A percentile compares a stretch with the other conserved stretches of the same genome.
phyloP scores from a whole-genome alignment of 306 rosid species.

The Lathyrus oleraceus region DNA sequence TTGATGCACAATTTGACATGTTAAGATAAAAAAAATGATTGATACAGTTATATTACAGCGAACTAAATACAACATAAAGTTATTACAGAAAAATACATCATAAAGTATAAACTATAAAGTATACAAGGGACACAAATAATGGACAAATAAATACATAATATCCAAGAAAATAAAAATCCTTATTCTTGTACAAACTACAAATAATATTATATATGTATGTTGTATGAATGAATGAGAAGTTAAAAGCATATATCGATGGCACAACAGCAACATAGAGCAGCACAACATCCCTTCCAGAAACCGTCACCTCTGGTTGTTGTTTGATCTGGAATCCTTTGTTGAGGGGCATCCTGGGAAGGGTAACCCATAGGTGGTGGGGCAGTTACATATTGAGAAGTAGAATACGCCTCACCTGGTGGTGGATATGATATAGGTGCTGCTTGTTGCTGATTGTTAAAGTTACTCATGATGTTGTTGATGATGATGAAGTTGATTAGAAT shows the following conservation, averaged over 20 bases:
- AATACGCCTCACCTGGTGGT: background rate
- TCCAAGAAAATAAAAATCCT: slow-evolving; percentile 5
- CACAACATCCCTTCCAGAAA: slow-evolving; percentile 56
- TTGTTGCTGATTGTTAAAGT: slow-evolving; percentile 37
- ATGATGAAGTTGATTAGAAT: background rate
- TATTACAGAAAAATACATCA: background rate
- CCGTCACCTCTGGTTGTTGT: slow-evolving; percentile 49
- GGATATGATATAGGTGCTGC: slow-evolving; percentile 37
- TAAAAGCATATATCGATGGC: slow-evolving; percentile 42
- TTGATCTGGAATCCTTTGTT: slow-evolving; percentile 32
- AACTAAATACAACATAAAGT: background rate
- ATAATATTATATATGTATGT: slow-evolving; percentile 27
- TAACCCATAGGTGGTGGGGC: slow-evolving; percentile 48
- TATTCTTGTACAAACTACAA: slow-evolving; percentile 24
- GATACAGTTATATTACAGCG: no score
- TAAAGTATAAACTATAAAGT: background rate
- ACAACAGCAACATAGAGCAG: slow-evolving; percentile 54
- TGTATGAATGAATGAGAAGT: slow-evolving; percentile 24
- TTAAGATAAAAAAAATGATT: no score
- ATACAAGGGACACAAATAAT: slow-evolving; percentile 18
- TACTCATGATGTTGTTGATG: slow-evolving; percentile 30
- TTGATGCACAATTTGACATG: no score
- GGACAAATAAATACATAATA: background rate
- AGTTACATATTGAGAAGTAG: slow-evolving; percentile 20
- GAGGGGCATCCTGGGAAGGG: slow-evolving; percentile 38